A percentile compares a stretch with the other conserved stretches of the same genome.
These are phyloP conservation scores for Suillus tomentosus DNA, from an alignment of 768 basidiomycete genomes.

Conservation along the genomic window DNA sequence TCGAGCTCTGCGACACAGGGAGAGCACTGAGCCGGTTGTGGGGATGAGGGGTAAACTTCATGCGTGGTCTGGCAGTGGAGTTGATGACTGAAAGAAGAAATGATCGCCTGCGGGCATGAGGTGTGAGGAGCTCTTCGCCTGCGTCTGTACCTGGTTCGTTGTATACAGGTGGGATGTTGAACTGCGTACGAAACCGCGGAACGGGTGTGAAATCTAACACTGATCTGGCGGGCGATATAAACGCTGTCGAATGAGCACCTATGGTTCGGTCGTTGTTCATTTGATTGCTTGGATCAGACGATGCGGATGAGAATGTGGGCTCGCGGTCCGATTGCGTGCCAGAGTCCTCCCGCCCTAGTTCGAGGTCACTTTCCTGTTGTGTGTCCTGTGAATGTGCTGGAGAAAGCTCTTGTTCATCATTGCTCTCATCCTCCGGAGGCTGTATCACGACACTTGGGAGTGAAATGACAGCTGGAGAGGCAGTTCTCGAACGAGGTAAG, in stretches of 20 bases:
- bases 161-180: constrained; percentile 50
- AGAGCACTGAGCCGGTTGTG: constrained; percentile 55
- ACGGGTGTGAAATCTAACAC: constrained; percentile 61
- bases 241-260: constrained; percentile 40
- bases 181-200: constrained; percentile 61
- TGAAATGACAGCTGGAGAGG: constrained; percentile 46
- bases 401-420: constrained; percentile 18
- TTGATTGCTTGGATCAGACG: constrained; percentile 39
- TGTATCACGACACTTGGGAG: constrained; percentile 26
- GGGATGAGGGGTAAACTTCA: constrained; percentile 50
- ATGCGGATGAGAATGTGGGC: constrained; percentile 76
- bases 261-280: constrained; percentile 27
- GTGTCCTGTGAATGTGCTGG: constrained; percentile 12
- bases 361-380: constrained; percentile 23
- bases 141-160: constrained; percentile 38
- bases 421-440: constrained; percentile 21
- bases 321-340: constrained; percentile 40
- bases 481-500: constrained; percentile 52
- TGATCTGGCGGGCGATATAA: constrained; percentile 59
- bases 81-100: constrained; percentile 86
- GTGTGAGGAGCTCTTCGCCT: constrained; percentile 55
- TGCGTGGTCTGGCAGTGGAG: constrained; percentile 74
- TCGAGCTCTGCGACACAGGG: constrained; percentile 52
- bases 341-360: constrained; percentile 27
- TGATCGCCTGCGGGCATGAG: constrained; percentile 71